Conservation (phyloP, 495 filamentous ascomycete species). For the Trichodelitschia bisporula region DNA sequence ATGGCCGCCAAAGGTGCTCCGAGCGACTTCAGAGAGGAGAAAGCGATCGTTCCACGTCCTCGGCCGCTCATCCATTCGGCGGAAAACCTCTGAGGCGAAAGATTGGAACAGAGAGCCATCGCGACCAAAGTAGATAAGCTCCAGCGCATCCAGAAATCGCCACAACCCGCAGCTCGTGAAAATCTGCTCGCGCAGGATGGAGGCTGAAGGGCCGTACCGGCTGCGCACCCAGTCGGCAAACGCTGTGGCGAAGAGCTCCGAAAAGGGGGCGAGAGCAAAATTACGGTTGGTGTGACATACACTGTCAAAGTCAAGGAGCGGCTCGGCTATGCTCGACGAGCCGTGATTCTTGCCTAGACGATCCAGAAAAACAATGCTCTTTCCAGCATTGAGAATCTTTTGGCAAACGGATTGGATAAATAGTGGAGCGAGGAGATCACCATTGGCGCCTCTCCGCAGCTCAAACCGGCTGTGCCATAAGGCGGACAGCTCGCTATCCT, state of each 20-base stretch:
- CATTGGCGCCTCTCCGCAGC: conserved; percentile 27
- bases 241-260: conserved; percentile 40
- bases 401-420: conserved; percentile 44
- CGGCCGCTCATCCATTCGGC: conserved; percentile 43
- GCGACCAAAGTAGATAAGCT: conserved; percentile 44
- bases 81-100: conserved; percentile 48
- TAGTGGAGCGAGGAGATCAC: conserved; percentile 35
- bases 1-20: conserved; percentile 33
- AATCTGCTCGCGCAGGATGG: conserved; percentile 35
- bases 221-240: conserved; percentile 49
- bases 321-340: conserved; percentile 9
- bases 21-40: conserved; percentile 53
- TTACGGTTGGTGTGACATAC: conserved; percentile 20
- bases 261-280: conserved; percentile 38
- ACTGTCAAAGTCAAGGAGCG: conserved; percentile 27
- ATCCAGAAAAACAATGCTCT: conserved; percentile 62
- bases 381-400: conserved; percentile 65
- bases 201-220: conserved; percentile 42
- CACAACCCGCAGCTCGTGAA: conserved; percentile 45
- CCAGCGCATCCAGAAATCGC: conserved; percentile 37
- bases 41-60: conserved; percentile 61
- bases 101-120: conserved; percentile 37
- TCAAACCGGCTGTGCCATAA: conserved; percentile 59
- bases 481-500: conserved; percentile 31
- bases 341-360: conserved; percentile 20